Evolutionary conservation across 2,329 filamentous ascomycete species (phyloP).

Genomic region (Scorias spongiosa): DNA sequence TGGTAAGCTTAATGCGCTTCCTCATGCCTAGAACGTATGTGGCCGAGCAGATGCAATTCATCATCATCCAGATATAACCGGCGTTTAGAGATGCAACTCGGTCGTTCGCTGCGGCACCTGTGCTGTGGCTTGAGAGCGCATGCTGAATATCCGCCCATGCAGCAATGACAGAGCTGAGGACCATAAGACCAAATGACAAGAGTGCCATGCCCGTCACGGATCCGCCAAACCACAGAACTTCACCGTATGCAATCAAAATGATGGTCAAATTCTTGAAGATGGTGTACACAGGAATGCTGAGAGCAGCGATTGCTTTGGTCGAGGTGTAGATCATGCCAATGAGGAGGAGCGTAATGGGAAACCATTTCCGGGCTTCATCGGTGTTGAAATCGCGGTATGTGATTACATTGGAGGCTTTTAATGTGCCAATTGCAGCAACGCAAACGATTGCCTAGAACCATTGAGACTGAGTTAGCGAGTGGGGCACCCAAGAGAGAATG

Average conservation of each 20-base stretch:
- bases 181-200: conserved; percentile 92
- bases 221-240: conserved; percentile 96
- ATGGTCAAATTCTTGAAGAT: conserved; percentile 99
- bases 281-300: conserved; percentile 96
- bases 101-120: conserved; percentile 33
- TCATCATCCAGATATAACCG: conserved; percentile 93
- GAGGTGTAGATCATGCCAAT: conserved; percentile 99
- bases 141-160: conserved; percentile 95
- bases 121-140: conserved; percentile 47
- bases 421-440: conserved; percentile 65
- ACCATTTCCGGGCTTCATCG: conserved; percentile 91
- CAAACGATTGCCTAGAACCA: conserved; percentile 65
- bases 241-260: conserved; percentile 95
- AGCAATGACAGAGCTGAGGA: conserved; percentile 82
- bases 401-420: conserved; percentile 71
- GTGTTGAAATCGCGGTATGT: conserved; percentile 70
- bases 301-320: conserved; percentile 87
- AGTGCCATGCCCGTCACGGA: conserved; percentile 75
- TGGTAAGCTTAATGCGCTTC: conserved; percentile 98
- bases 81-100: conserved; percentile 82
- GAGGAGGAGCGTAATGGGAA: conserved; percentile 85
- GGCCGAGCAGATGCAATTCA: conserved; percentile 92
- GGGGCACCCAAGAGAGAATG: background rate
- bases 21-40: conserved; percentile 85
- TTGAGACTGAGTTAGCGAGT: background rate